Evolutionary conservation across 176 grass and related monocot species (phyloP).

Genomic region (Rhynchospora pubera): DNA sequence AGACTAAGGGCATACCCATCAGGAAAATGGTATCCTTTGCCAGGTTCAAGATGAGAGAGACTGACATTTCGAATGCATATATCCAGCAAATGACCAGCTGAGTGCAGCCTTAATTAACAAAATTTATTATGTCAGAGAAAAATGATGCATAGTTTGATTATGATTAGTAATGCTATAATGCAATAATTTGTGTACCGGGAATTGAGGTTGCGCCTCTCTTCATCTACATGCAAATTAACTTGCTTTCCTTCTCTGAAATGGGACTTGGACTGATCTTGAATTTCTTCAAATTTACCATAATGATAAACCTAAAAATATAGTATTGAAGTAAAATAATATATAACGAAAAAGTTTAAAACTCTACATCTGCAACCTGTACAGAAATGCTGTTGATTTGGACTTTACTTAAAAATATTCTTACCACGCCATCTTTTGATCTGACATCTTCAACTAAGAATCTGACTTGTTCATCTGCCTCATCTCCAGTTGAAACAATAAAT

Average conservation of each 20-base stretch:
- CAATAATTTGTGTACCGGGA: slow-evolving; percentile 40
- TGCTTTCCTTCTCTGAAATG: slow-evolving; percentile 32
- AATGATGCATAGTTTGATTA: background rate
- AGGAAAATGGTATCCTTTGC: slow-evolving; percentile 74
- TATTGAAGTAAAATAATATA: background rate
- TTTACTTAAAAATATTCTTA: slow-evolving; percentile 14
- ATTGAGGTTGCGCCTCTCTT: slow-evolving; percentile 48
- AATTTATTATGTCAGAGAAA: background rate
- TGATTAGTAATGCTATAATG: background rate
- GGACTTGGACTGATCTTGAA: slow-evolving; percentile 12
- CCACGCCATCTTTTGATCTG: slow-evolving; percentile 64
- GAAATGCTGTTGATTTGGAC: background rate
- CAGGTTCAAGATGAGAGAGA: slow-evolving; percentile 52
- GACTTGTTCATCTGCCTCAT: slow-evolving; percentile 8
- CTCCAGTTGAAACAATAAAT: slow-evolving; percentile 16
- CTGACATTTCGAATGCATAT: slow-evolving; percentile 49
- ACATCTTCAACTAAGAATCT: slow-evolving; percentile 81
- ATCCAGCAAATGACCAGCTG: slow-evolving; percentile 89
- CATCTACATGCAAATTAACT: slow-evolving; percentile 49
- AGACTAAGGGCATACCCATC: slow-evolving; percentile 50
- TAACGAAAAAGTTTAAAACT: background rate
- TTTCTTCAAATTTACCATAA: slow-evolving; percentile 66
- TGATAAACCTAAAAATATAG: slow-evolving; percentile 53
- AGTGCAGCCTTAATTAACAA: slow-evolving; percentile 63
- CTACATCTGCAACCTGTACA: background rate